These are phyloP conservation scores for Colletotrichum tofieldiae DNA, from an alignment of 2,329 filamentous ascomycete species.

Conservation along the genomic window DNA sequence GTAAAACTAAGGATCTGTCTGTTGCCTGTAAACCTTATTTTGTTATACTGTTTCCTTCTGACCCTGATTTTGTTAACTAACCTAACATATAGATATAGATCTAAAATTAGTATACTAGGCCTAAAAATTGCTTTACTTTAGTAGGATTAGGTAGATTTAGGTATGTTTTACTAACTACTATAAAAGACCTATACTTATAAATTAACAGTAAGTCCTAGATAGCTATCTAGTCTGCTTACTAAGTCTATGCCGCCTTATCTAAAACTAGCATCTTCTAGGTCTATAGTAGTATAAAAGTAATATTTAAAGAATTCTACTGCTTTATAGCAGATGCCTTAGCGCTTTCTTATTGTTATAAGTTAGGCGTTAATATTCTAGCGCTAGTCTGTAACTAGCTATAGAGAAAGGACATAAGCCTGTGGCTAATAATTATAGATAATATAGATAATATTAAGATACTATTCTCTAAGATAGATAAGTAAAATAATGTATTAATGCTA, in stretches of 20 bases:
- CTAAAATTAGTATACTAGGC: conserved; percentile 14
- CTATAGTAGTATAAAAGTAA: conserved; percentile 19
- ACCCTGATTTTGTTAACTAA: conserved; percentile 41
- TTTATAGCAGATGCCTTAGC: conserved; percentile 32
- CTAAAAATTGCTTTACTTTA: conserved; percentile 26
- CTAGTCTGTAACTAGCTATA: conserved; percentile 44
- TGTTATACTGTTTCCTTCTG: too few relatives aligned
- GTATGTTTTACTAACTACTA: conserved; percentile 1
- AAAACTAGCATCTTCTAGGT: conserved; percentile 43
- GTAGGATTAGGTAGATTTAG: conserved; percentile 43
- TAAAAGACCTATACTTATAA: conserved; percentile 11
- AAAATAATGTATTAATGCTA: too few relatives aligned
- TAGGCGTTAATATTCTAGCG: conserved; percentile 29
- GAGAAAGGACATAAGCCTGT: conserved; percentile 38
- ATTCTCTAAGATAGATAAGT: too few relatives aligned
- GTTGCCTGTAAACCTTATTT: too few relatives aligned
- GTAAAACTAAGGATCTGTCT: too few relatives aligned
- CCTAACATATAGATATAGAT: conserved; percentile 35
- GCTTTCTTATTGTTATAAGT: conserved; percentile 37
- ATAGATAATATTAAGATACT: conserved; percentile 39
- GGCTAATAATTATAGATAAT: conserved; percentile 47
- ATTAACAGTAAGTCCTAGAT: conserved; percentile 43
- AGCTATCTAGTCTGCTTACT: conserved; percentile 43
- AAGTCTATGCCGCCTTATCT: conserved; percentile 14
- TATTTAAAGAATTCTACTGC: conserved; percentile 41